Conservation (phyloP, 78 protist species). For the Cavenderia fasciculata region DNA sequence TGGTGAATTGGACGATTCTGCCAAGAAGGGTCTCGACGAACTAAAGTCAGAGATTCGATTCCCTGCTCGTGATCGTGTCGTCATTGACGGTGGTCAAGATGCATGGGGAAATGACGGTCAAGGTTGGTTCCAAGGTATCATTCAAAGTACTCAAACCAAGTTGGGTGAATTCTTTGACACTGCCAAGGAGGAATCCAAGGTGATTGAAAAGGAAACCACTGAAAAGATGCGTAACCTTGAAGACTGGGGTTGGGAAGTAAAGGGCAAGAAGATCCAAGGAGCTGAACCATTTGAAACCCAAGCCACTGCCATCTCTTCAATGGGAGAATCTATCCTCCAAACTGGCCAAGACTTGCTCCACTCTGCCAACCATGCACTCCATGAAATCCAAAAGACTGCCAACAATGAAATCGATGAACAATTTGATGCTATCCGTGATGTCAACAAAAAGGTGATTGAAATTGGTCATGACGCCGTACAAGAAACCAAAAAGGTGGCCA, state of each 20-base stretch:
- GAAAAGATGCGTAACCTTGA: too few relatives aligned
- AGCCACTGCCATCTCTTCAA: too few relatives aligned
- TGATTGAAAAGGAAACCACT: too few relatives aligned
- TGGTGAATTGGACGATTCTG: neutral
- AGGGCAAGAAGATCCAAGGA: too few relatives aligned
- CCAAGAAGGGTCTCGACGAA: neutral
- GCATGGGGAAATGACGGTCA: constrained; percentile 20
- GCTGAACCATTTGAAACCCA: too few relatives aligned
- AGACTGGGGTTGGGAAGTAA: too few relatives aligned
- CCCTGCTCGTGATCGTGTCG: too few relatives aligned
- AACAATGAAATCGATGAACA: neutral
- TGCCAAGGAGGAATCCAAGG: neutral
- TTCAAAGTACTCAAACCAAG: neutral
- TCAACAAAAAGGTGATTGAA: neutral
- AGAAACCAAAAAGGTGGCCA: neutral
- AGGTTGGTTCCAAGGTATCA: constrained; percentile 16
- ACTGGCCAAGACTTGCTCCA: too few relatives aligned
- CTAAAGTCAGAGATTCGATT: neutral
- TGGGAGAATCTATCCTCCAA: too few relatives aligned
- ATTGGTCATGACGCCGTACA: neutral
- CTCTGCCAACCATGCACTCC: neutral
- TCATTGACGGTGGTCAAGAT: too few relatives aligned
- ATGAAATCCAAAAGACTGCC: neutral
- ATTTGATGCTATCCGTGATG: neutral
- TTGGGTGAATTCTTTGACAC: neutral